These are phyloP conservation scores for Nakataea oryzae DNA, from an alignment of 2,329 filamentous ascomycete species.

Conservation along the genomic window DNA sequence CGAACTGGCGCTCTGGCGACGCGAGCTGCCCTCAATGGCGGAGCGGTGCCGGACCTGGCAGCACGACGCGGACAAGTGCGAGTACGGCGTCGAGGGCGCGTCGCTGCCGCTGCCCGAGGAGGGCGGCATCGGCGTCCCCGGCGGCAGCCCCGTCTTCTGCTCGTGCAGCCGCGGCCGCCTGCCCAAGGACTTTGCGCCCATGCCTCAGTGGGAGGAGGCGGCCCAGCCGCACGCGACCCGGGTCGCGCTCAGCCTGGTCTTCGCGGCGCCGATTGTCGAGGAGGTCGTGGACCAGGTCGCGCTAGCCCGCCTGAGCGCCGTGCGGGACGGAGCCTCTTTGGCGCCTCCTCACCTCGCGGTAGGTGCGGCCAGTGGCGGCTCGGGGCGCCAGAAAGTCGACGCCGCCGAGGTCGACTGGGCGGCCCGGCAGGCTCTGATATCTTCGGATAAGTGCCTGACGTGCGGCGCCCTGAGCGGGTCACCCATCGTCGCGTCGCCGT, in stretches of 20 bases:
- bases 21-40: conserved; percentile 27
- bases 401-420: not conserved
- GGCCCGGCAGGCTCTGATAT: not conserved
- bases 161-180: conserved; percentile 32
- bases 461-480: conserved; percentile 22
- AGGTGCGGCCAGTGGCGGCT: not conserved
- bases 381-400: not conserved
- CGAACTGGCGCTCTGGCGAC: conserved; percentile 47
- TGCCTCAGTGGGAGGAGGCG: conserved; percentile 32
- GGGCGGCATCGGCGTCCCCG: conserved; percentile 12
- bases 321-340: not conserved
- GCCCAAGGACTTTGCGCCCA: conserved; percentile 24
- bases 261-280: conserved; percentile 31
- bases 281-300: conserved; percentile 19
- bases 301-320: not conserved
- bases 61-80: conserved; percentile 25
- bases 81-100: conserved; percentile 24
- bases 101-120: conserved; percentile 27
- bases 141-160: conserved; percentile 25
- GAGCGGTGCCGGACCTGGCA: conserved; percentile 39
- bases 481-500: not conserved
- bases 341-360: not conserved
- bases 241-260: conserved; percentile 46
- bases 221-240: conserved; percentile 34
- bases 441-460: conserved; percentile 19